These are phyloP conservation scores for Deuterostichococcus epilithicus DNA, from an alignment of 139 green algal genomes.

Conservation along the genomic window DNA sequence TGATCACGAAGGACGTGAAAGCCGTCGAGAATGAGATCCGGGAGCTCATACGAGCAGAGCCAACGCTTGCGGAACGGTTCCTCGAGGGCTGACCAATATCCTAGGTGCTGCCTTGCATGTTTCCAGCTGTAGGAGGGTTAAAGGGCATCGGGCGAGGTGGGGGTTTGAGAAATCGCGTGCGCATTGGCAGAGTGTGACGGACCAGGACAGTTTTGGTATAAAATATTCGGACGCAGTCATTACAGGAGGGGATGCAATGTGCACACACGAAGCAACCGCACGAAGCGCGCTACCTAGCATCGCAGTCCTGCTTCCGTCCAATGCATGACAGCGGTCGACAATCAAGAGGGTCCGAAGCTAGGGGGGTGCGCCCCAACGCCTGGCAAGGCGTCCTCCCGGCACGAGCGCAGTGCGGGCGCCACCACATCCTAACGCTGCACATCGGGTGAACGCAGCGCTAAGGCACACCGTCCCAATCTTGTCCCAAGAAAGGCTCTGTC, in stretches of 20 bases:
- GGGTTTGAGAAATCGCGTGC: neutral
- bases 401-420: neutral
- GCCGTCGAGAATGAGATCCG: conserved; percentile 15
- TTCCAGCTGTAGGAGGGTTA: neutral
- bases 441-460: neutral
- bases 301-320: too few species aligned
- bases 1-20: conserved; percentile 1
- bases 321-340: too few species aligned
- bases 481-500: too few species aligned
- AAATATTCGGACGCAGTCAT: too few species aligned
- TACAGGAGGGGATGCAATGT: too few species aligned
- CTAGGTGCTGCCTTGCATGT: neutral
- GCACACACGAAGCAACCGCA: too few species aligned
- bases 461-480: too few species aligned
- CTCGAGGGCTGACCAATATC: neutral
- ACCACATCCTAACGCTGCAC: neutral
- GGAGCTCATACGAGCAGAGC: conserved; percentile 14
- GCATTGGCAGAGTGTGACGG: neutral
- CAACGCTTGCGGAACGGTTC: conserved; percentile 9
- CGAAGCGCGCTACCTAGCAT: too few species aligned
- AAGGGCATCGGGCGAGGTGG: neutral
- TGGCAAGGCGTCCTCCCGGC: neutral
- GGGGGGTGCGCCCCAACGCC: too few species aligned
- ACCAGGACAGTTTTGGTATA: neutral
- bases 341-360: too few species aligned